Base-by-base conservation (phyloP, 2,329 filamentous ascomycete species). In the Bipolaris victoriae region DNA sequence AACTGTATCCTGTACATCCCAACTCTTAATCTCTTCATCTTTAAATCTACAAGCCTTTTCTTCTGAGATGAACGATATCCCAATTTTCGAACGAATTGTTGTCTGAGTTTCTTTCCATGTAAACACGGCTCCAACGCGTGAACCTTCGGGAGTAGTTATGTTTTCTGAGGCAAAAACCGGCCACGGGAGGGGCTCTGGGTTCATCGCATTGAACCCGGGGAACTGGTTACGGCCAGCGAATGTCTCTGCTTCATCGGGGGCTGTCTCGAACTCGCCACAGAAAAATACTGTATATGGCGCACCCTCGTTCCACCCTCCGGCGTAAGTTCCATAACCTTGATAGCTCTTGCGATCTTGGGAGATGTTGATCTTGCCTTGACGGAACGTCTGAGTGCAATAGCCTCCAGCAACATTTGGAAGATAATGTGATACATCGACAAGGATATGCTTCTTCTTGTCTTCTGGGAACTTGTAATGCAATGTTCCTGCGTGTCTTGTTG, bases 381-480 rank as follows among this genome's bases (percentile, higher is more conserved):
- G 10, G 63, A 64, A 36, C 63, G 65, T n/a, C 40, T 72, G 69
- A 18, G 63, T 48, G 20, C 46, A 48, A 20, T 16, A 58, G 9
- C 64, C 62, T 11, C 65, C 64, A 26, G 54, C 52, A 20, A 60
- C 63, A 31, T 65, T 66, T 1, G 68, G 68, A 5, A 73, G 48
- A 29, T 64, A 67, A 58, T 83, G 83, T 48, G 81, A 78, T 2
- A 80, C 63, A 58, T 82, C 80, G 0, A 81, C 75, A 2, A 82
- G 62, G 1, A 82, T 63, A 40, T 80, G 75, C 16, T 73, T 75
- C 7, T 73, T 69, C 10, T 70, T 67, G 1, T 70, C 68, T 0
- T 68, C 61, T 0, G 86, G 83, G 53, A 88, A 90, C 0, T 75
- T 80, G 63, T 90, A 90, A 55, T 83, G 79, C 65, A 85, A 84